Evolutionary conservation across 192 early-diverging fungal species (phyloP).

Genomic region (Podila epigama): DNA sequence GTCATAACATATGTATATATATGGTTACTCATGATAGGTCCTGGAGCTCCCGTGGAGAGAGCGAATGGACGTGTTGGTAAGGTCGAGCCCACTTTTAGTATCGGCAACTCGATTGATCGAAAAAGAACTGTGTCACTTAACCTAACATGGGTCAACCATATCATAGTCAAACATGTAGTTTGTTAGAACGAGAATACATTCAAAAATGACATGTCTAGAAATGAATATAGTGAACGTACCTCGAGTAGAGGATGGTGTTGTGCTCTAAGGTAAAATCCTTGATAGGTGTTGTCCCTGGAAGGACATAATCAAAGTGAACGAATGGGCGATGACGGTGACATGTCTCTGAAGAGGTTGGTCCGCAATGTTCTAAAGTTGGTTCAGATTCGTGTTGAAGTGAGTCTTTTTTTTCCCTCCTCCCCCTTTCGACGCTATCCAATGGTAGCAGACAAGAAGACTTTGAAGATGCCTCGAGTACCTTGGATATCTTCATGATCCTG

Average conservation of each 20-base stretch:
- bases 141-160: not conserved
- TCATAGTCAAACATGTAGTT: not conserved
- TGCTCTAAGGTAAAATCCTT: conserved; percentile 47
- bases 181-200: no score
- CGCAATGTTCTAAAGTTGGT: conserved; percentile 20
- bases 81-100: conserved; percentile 10
- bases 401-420: not conserved
- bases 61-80: conserved; percentile 16
- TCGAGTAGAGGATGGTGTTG: conserved; percentile 32
- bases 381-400: no score
- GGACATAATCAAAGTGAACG: conserved; percentile 32
- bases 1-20: no score
- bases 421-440: no score
- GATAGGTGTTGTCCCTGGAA: conserved; percentile 34
- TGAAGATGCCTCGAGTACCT: conserved; percentile 9
- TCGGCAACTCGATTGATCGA: conserved; percentile 20
- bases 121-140: conserved; percentile 16
- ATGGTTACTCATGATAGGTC: conserved; percentile 3
- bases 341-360: conserved; percentile 7
- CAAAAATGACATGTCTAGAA: no score
- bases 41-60: conserved; percentile 6
- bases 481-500: conserved; percentile 3
- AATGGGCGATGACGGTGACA: conserved; percentile 30
- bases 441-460: no score
- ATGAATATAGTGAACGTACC: not conserved